Percentiles rank a stretch among this genome's conserved stretches.
phyloP scores from a whole-genome alignment of 2,329 filamentous ascomycete genomes.

The Arachnopeziza araneosa region DNA sequence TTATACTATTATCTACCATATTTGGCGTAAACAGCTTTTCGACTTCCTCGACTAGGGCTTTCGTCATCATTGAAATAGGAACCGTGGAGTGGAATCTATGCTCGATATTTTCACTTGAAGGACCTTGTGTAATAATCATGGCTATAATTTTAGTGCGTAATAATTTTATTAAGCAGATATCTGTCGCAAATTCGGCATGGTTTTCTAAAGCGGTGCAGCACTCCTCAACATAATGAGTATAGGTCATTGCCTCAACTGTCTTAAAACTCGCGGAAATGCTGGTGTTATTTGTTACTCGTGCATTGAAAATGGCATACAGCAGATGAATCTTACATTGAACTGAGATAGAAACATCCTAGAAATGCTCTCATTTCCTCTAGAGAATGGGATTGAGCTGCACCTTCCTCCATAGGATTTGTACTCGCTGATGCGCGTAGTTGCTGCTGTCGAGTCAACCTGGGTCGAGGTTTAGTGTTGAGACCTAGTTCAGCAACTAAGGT shows the following conservation, averaged over 20 bases:
- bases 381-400: not conserved
- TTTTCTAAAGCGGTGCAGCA: constrained; percentile 1
- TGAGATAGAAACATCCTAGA: constrained; percentile 3
- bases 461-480: not conserved
- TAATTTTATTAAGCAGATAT: not conserved
- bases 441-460: not conserved
- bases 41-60: not conserved
- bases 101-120: not conserved
- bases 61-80: not conserved
- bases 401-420: not conserved
- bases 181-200: not conserved
- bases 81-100: not conserved
- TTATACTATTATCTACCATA: not conserved
- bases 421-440: not conserved
- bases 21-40: not conserved
- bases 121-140: not conserved
- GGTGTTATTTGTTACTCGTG: not conserved
- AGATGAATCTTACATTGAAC: not conserved
- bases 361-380: constrained; percentile 2
- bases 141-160: not conserved
- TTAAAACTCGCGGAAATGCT: not conserved
- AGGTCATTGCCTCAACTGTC: not conserved
- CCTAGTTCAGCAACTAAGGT: constrained; percentile 1
- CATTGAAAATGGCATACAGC: not conserved
- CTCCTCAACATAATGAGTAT: not conserved